Conservation (phyloP, 805 yeast genomes). For the Candida railenensis region DNA sequence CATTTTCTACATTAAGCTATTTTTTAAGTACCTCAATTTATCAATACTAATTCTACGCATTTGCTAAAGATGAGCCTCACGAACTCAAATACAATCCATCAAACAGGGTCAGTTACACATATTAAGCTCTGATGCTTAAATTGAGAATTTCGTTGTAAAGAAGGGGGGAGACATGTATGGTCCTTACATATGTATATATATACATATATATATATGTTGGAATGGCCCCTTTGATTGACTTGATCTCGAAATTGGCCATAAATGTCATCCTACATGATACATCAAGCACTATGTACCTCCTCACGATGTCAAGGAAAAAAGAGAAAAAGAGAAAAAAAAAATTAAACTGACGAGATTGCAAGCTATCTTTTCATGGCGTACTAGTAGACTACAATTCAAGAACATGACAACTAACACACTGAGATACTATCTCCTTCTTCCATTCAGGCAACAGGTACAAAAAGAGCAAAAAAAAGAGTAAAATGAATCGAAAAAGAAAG, state of each 20-base stretch:
- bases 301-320: neutral
- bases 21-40: too few relatives aligned
- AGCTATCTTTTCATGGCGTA: too few relatives aligned
- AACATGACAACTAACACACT: too few relatives aligned
- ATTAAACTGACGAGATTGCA: too few relatives aligned
- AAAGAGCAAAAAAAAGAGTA: neutral
- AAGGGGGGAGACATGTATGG: too few relatives aligned
- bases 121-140: neutral
- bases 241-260: neutral
- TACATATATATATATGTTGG: too few relatives aligned
- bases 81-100: neutral
- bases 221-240: neutral
- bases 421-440: too few relatives aligned
- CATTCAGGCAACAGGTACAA: neutral
- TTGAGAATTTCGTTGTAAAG: neutral
- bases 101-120: neutral
- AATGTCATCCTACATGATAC: neutral
- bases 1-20: too few relatives aligned
- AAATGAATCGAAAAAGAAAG: neutral
- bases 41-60: neutral
- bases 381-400: too few relatives aligned
- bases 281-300: neutral
- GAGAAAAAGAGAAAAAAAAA: too few relatives aligned
- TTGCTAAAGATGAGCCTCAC: neutral
- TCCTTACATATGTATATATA: too few relatives aligned